These are phyloP conservation scores for Lactuca saligna DNA, from an alignment of 129 eudicot species.

Conservation along the genomic window DNA sequence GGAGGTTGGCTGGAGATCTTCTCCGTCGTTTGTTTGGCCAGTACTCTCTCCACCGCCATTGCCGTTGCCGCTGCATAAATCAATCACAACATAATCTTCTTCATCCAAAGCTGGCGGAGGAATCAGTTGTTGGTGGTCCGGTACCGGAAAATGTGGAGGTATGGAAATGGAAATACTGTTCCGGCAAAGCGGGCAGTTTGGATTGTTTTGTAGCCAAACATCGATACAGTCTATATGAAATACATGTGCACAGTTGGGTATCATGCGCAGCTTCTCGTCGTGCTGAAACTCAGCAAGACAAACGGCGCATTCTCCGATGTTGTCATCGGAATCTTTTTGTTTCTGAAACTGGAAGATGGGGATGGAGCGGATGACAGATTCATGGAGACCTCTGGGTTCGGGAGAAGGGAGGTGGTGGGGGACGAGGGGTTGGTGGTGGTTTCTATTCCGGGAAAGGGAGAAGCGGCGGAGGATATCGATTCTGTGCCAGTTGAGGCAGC, in stretches of 20 bases:
- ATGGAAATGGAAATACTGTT: slow-evolving; percentile 53
- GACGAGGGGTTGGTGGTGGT: slow-evolving; percentile 25
- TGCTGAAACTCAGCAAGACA: slow-evolving; percentile 75
- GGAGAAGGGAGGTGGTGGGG: slow-evolving; percentile 28
- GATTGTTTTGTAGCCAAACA: slow-evolving; percentile 84
- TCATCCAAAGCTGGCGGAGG: slow-evolving; percentile 38
- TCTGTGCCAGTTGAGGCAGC: slow-evolving; percentile 80
- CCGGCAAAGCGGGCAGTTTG: slow-evolving; percentile 91
- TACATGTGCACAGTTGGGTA: slow-evolving; percentile 82
- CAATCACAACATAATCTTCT: slow-evolving; percentile 73
- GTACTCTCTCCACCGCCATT: slow-evolving; percentile 9
- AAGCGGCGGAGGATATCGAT: slow-evolving; percentile 66
- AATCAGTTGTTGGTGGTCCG: slow-evolving; percentile 24
- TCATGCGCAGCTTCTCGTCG: slow-evolving; percentile 60
- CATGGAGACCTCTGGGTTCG: slow-evolving; percentile 60
- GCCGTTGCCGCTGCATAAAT: slow-evolving; percentile 28
- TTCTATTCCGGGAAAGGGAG: slow-evolving; percentile 48
- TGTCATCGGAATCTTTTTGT: slow-evolving; percentile 15
- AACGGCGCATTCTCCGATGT: slow-evolving; percentile 64
- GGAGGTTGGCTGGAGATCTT: slow-evolving; percentile 17
- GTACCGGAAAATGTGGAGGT: slow-evolving; percentile 20
- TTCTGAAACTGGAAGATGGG: slow-evolving; percentile 60
- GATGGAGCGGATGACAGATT: slow-evolving; percentile 71
- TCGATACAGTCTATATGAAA: slow-evolving; percentile 94
- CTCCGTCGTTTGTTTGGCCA: slow-evolving; percentile 31